These are phyloP conservation scores for Fusarium nygamai DNA, from an alignment of 2,329 filamentous ascomycete species.

Conservation along the genomic window DNA sequence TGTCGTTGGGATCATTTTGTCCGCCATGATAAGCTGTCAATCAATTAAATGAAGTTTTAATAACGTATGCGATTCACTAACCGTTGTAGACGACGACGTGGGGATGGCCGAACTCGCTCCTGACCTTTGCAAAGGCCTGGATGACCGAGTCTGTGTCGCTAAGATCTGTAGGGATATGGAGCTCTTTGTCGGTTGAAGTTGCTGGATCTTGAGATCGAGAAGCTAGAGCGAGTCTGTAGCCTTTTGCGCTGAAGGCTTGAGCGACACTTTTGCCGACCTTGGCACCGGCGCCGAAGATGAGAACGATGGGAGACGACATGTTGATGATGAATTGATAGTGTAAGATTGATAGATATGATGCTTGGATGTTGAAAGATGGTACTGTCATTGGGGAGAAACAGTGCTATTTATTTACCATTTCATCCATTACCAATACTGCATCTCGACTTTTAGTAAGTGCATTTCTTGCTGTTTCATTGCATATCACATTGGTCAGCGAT, in stretches of 20 bases:
- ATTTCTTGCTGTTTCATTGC: background rate
- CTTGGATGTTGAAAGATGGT: background rate
- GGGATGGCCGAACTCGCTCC: background rate
- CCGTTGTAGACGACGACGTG: constrained; percentile 11
- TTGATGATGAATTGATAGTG: too few relatives aligned
- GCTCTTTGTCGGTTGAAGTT: background rate
- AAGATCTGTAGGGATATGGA: background rate
- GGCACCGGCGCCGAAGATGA: constrained; percentile 22
- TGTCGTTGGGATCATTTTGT: background rate
- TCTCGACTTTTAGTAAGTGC: background rate
- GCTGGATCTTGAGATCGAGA: background rate
- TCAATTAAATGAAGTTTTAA: accelerated
- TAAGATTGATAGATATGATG: accelerated
- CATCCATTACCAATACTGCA: background rate
- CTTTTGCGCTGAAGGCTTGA: constrained; percentile 1
- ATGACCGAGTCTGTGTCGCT: background rate
- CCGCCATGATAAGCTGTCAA: background rate
- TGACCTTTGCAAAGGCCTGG: background rate
- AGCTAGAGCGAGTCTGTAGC: constrained; percentile 6
- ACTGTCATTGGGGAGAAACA: accelerated
- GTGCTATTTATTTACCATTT: background rate
- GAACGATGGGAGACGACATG: background rate
- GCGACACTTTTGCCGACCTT: constrained; percentile 14
- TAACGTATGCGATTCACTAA: accelerated
- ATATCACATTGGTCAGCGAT: constrained; percentile 1